Conservation (phyloP, 2,329 filamentous ascomycete genomes). For the Neoarthrinium moseri region DNA sequence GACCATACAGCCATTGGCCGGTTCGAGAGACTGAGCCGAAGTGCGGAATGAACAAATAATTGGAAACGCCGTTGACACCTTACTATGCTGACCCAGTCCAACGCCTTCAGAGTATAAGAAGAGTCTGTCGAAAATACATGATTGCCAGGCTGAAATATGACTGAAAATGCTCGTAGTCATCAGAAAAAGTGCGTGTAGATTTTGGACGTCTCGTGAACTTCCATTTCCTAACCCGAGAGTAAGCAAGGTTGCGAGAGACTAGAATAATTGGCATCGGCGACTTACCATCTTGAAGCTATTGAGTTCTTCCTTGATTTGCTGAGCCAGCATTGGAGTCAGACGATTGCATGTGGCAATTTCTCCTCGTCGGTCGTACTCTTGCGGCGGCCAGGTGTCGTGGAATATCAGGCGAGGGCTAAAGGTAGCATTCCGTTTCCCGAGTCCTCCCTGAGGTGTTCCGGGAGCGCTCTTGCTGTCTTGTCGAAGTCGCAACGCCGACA, state of each 20-base stretch:
- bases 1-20: too few relatives aligned
- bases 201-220: slow-evolving; percentile 98
- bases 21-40: too few relatives aligned
- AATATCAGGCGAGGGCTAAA: slow-evolving; percentile 95
- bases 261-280: slow-evolving; percentile 17
- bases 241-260: background rate
- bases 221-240: slow-evolving; percentile 83
- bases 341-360: slow-evolving; percentile 98
- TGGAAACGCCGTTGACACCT: slow-evolving; percentile 53
- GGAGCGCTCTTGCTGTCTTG: slow-evolving; percentile 79
- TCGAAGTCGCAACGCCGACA: slow-evolving; percentile 70
- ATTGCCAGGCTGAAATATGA: slow-evolving; percentile 30
- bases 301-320: slow-evolving; percentile 99
- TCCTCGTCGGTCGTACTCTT: slow-evolving; percentile 92
- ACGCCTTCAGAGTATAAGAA: slow-evolving; percentile 50
- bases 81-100: slow-evolving; percentile 55
- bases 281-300: slow-evolving; percentile 99
- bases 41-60: slow-evolving; percentile 26
- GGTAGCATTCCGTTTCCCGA: slow-evolving; percentile 59
- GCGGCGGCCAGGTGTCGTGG: slow-evolving; percentile 92
- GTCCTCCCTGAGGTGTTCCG: slow-evolving; percentile 68
- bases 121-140: slow-evolving; percentile 50
- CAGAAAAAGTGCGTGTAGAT: slow-evolving; percentile 99
- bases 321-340: slow-evolving; percentile 91
- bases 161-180: slow-evolving; percentile 42